Conservation (phyloP, 306 rosid species). For the Trichosanthes cucumerina region DNA sequence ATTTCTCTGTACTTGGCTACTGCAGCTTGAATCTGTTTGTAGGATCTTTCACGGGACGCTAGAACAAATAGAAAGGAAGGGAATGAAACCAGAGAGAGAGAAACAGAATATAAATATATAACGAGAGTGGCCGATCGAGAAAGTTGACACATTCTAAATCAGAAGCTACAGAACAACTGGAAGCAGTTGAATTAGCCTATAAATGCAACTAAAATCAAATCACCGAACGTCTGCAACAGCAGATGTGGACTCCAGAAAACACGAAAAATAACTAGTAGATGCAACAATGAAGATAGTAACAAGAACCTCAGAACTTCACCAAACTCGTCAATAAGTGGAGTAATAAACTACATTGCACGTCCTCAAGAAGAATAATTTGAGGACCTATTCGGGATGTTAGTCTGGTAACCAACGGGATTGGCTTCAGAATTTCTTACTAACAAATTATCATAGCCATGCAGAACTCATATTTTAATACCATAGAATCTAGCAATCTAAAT, state of each 20-base stretch:
- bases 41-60: conserved; percentile 88
- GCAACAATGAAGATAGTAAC: background rate
- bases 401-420: background rate
- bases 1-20: conserved; percentile 79
- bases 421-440: background rate
- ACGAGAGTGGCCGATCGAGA: background rate
- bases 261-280: background rate
- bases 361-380: background rate
- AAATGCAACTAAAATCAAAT: background rate
- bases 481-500: background rate
- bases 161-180: background rate
- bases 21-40: conserved; percentile 95
- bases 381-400: background rate
- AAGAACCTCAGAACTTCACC: background rate
- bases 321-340: background rate
- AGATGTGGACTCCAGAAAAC: background rate
- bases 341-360: background rate
- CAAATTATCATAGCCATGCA: background rate
- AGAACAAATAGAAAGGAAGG: conserved; percentile 20
- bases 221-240: background rate
- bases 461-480: background rate
- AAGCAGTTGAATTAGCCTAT: background rate
- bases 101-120: background rate
- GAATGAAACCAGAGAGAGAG: conserved; percentile 10
- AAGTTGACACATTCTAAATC: background rate